Evolutionary conservation across 441 rosid genomes (phyloP).

Genomic region (Kokia cookei): DNA sequence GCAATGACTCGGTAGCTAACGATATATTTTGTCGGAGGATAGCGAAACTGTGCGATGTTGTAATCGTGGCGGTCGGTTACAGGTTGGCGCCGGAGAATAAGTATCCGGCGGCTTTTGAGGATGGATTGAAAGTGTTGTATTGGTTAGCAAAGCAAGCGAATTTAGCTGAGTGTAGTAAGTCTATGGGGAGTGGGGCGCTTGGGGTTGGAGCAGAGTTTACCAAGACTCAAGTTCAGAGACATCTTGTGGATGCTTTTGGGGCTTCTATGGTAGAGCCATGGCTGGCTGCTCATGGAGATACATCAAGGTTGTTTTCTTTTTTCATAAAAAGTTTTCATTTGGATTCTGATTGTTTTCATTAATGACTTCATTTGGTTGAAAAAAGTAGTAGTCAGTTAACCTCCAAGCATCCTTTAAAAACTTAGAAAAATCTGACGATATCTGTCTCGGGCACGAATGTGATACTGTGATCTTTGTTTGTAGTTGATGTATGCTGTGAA

Average conservation of each 20-base stretch:
- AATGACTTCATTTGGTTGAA: neutral
- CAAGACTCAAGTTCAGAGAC: conserved; percentile 53
- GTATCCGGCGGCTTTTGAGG: conserved; percentile 85
- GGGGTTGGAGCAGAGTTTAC: conserved; percentile 55
- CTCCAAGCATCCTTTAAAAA: no score
- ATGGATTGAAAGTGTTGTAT: conserved; percentile 71
- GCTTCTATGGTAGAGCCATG: conserved; percentile 98
- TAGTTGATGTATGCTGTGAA: no score
- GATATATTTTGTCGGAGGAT: conserved; percentile 79
- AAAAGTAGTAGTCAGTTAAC: neutral
- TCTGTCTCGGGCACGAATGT: neutral
- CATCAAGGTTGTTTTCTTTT: conserved; percentile 51
- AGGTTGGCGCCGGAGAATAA: conserved; percentile 90
- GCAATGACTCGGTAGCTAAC: conserved; percentile 82
- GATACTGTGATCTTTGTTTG: neutral
- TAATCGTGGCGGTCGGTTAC: conserved; percentile 84
- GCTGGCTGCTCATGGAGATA: conserved; percentile 95
- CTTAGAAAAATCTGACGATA: no score
- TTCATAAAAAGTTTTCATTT: neutral
- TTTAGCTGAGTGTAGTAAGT: conserved; percentile 80
- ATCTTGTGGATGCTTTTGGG: conserved; percentile 76
- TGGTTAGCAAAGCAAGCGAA: conserved; percentile 94
- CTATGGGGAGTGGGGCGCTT: conserved; percentile 45
- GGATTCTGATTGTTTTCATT: neutral
- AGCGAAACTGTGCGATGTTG: conserved; percentile 69